Evolutionary conservation across 2,329 filamentous ascomycete genomes (phyloP).

Genomic region (Colletotrichum neosansevieriae): DNA sequence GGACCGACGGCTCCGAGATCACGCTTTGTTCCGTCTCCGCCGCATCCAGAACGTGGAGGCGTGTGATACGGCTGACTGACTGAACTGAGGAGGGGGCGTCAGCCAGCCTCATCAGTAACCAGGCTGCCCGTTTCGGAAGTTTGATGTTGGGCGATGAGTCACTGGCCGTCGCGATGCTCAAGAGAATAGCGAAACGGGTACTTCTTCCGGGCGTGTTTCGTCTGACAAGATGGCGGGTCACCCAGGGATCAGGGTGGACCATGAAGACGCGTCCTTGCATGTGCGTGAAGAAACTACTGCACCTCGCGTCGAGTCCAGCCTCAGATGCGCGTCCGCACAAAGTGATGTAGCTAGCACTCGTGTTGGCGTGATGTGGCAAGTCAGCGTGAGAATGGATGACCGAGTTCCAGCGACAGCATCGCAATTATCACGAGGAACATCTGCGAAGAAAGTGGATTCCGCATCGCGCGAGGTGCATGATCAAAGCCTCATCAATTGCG

Average conservation of each 20-base stretch:
- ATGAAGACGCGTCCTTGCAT: not conserved
- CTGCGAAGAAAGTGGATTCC: too few relatives aligned
- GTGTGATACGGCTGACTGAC: conserved; percentile 1
- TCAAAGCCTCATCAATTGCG: not conserved
- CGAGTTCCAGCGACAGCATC: too few relatives aligned
- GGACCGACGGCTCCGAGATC: not conserved
- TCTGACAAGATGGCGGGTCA: not conserved
- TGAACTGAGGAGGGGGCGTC: not conserved
- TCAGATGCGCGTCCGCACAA: too few relatives aligned
- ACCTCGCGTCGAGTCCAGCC: not conserved
- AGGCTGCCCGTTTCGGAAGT: not conserved
- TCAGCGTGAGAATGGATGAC: too few relatives aligned
- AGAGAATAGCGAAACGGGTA: not conserved
- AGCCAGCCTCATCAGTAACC: not conserved
- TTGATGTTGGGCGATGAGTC: not conserved
- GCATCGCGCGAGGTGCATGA: too few relatives aligned
- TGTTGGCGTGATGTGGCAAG: too few relatives aligned
- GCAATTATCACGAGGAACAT: too few relatives aligned
- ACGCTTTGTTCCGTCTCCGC: not conserved
- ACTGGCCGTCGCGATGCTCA: not conserved
- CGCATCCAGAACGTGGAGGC: not conserved
- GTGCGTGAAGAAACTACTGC: not conserved
- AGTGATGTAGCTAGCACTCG: too few relatives aligned
- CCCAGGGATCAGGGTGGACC: not conserved
- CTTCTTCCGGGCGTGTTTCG: conserved; percentile 11